Evolutionary conservation across 2,329 filamentous ascomycete species (phyloP), one percentile per base, ranked within the genome.

Genomic region (Sporothrix inflata): DNA sequence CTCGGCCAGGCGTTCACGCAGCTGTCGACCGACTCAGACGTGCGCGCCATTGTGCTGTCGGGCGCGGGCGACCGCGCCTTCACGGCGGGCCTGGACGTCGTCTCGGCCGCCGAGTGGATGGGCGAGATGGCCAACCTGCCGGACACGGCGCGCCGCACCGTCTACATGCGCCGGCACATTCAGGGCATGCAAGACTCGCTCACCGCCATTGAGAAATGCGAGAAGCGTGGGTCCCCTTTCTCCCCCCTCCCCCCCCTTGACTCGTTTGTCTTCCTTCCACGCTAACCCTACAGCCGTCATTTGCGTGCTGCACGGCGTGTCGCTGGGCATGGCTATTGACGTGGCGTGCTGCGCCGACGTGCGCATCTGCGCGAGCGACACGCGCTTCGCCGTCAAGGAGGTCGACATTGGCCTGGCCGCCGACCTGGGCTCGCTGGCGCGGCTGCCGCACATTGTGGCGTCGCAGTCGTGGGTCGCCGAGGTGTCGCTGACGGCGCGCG

Each of bases 51-150:
- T 72, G 83, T 98, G 74, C 85, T 98, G 76, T 93, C 92, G 34
- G 94, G 92, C 70, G 91, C 92, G 24, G 95, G 95, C 53, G 89
- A 93, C 60, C 88, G 90, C 76, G 94, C 93, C 40, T 98, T 98
- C 83, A 94, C 92, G 1, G 86, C 93, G 0, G 95, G 95, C 0
- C 84, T 98, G 24, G 95, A 98, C 80, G 91, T 98, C 69, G 86
- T 91, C 78, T 90, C 90, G 8, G 91, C 92, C 14, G 86, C 85
- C 14, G 78, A 88, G 76, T 85, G 85, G 53, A 81, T 85, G 1
- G 78, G 88, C 30, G 84, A 85, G 45, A 81, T 84, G 1, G 78
- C 88, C 24, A 78, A 88, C 40, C 77, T 78, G 21, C 79, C 79
- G 38, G 94, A 97, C 79, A 79, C 84, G 0, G 91, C 91, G 2